A percentile compares a stretch with the other conserved stretches of the same genome.
phyloP scores from a whole-genome alignment of 441 rosid genomes.

The Gossypium davidsonii region DNA sequence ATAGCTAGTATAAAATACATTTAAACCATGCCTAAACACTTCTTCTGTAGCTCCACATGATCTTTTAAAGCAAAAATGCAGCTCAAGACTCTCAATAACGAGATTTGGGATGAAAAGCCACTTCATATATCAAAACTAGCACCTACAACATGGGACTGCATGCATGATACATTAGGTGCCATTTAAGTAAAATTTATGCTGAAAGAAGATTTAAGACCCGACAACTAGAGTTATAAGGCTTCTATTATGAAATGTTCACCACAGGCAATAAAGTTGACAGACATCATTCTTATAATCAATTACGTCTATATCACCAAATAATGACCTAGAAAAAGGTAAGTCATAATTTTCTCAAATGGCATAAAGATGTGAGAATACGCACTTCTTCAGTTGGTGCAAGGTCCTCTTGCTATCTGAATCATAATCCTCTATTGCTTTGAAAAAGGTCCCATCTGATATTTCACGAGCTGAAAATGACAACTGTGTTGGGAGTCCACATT shows the following conservation, averaged over 20 bases:
- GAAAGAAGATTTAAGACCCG: background rate
- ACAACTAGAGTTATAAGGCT: background rate
- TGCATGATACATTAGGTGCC: background rate
- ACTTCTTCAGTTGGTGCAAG: slow-evolving; percentile 74
- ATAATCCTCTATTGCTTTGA: slow-evolving; percentile 86
- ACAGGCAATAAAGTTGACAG: background rate
- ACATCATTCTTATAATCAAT: slow-evolving; percentile 4
- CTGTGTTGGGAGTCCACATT: slow-evolving; percentile 84
- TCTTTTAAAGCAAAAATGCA: background rate
- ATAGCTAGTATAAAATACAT: background rate
- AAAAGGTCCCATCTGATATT: slow-evolving; percentile 89
- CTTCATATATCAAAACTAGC: slow-evolving; percentile 4
- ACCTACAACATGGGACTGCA: background rate
- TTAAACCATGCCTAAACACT: slow-evolving; percentile 2
- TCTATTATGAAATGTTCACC: background rate
- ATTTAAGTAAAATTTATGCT: slow-evolving; percentile 10
- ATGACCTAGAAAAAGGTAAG: background rate
- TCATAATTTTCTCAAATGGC: background rate
- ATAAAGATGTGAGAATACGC: slow-evolving; percentile 21
- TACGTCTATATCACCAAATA: background rate
- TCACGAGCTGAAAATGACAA: slow-evolving; percentile 96
- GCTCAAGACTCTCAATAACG: slow-evolving; percentile 5
- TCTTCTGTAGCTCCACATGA: background rate
- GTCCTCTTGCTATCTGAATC: slow-evolving; percentile 91
- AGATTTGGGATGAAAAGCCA: slow-evolving; percentile 1